Percentiles rank a stretch among this genome's conserved stretches.
Evolutionary conservation across 2,329 filamentous ascomycete genomes (phyloP).

Genomic region (Ceratocystis smalleyi): DNA sequence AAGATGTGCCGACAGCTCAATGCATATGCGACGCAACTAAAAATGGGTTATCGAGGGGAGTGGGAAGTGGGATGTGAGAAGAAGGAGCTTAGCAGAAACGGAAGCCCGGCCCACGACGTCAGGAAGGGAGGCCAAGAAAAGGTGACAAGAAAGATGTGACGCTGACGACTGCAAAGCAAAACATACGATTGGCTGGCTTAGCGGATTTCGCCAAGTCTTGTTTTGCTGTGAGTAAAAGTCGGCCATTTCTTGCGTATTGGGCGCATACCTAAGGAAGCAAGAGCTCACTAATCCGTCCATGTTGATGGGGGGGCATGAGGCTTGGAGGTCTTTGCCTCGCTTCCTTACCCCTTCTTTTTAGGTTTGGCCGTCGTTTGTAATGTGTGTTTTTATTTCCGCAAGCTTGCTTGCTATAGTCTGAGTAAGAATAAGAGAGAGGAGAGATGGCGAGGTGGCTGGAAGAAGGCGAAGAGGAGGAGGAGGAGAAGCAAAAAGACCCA

Average conservation of each 20-base stretch:
- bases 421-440: too few relatives aligned
- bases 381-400: too few relatives aligned
- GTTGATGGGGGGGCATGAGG: background rate
- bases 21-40: constrained; percentile 4
- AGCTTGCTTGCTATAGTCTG: too few relatives aligned
- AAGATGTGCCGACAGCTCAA: background rate
- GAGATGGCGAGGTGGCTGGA: too few relatives aligned
- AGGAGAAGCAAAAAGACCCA: background rate
- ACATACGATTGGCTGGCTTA: background rate
- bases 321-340: background rate
- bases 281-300: background rate
- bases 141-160: background rate
- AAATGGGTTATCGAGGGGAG: background rate
- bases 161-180: background rate
- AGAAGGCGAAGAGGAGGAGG: too few relatives aligned
- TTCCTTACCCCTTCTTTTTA: background rate
- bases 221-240: background rate
- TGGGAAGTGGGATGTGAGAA: background rate
- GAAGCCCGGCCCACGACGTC: background rate
- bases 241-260: background rate
- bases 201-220: background rate
- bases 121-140: background rate
- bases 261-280: background rate
- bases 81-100: background rate
- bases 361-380: background rate